phyloP scores from a whole-genome alignment of 2,329 filamentous ascomycete genomes.

The Rhynchosporium agropyri region DNA sequence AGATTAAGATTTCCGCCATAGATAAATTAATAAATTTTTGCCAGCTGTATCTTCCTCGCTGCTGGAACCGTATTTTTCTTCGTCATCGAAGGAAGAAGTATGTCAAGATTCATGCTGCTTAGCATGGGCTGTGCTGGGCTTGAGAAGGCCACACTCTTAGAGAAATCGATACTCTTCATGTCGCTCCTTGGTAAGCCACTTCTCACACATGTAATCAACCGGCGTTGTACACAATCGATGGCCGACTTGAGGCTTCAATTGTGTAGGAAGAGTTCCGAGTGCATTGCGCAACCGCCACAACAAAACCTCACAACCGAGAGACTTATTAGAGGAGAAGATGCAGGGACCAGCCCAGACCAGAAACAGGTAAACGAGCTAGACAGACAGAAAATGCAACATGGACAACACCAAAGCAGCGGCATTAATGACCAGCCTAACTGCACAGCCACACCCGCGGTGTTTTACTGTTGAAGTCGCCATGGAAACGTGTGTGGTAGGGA shows the following conservation, averaged over 20 bases:
- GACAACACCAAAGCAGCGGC: background rate
- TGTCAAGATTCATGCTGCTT: background rate
- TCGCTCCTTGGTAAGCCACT: conserved; percentile 20
- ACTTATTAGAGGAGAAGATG: conserved; percentile 23
- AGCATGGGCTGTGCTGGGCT: background rate
- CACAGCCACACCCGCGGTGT: background rate
- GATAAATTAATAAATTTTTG: conserved; percentile 76
- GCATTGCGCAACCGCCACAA: conserved; percentile 28
- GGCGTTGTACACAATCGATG: too few species aligned
- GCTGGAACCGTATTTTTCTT: conserved; percentile 74
- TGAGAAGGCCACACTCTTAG: conserved; percentile 28
- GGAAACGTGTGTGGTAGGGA: too few species aligned
- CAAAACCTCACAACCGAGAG: conserved; percentile 29
- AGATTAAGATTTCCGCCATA: conserved; percentile 64
- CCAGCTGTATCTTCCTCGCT: conserved; percentile 65
- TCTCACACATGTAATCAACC: background rate
- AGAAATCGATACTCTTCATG: conserved; percentile 33
- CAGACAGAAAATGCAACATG: conserved; percentile 22
- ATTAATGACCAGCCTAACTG: background rate
- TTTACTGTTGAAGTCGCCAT: too few species aligned
- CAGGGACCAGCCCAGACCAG: conserved; percentile 25
- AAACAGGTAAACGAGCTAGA: conserved; percentile 24
- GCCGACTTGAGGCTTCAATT: background rate
- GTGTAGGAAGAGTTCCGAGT: conserved; percentile 25
- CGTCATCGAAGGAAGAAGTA: conserved; percentile 58